A percentile compares a stretch with the other conserved stretches of the same genome.
phyloP scores from a whole-genome alignment of 257 asterid genomes.

The Nicotiana otophora region DNA sequence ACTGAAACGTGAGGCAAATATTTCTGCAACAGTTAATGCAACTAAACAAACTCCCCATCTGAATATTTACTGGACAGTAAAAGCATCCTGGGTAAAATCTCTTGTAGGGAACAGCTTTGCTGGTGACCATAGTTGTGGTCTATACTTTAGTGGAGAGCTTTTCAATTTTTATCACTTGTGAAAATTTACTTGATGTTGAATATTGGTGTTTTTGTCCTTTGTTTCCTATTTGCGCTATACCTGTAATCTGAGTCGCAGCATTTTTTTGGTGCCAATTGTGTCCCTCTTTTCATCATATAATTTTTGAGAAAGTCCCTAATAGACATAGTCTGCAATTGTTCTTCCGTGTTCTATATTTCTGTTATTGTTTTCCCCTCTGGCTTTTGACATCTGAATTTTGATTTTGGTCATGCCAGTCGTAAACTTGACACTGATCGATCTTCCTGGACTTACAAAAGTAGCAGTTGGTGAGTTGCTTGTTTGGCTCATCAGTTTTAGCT shows the following conservation, averaged over 20 bases:
- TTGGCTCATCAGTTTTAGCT: conserved; percentile 2
- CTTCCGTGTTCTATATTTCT: not conserved
- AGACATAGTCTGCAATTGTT: not conserved
- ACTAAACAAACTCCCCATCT: not conserved
- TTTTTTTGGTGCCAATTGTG: not conserved
- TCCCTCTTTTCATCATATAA: not conserved
- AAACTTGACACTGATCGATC: conserved; percentile 90
- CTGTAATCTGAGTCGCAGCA: not conserved
- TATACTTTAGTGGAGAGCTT: not conserved
- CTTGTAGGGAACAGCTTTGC: not conserved
- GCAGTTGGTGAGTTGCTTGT: conserved; percentile 76
- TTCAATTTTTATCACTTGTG: not conserved
- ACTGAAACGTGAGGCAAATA: not conserved
- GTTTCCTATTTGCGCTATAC: not conserved
- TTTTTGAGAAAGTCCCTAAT: not conserved
- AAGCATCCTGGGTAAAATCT: not conserved
- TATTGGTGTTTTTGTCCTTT: not conserved
- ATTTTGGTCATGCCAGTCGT: conserved; percentile 58
- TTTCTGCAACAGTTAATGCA: not conserved
- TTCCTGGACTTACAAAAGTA: conserved; percentile 97
- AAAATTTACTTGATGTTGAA: not conserved
- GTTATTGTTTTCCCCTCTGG: conserved; percentile 12
- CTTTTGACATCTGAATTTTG: conserved; percentile 9
- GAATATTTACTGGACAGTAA: not conserved
- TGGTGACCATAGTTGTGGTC: not conserved